These are phyloP conservation scores for Coemansia sp. DNA, from an alignment of 192 early-diverging fungal genomes.

Conservation along the genomic window DNA sequence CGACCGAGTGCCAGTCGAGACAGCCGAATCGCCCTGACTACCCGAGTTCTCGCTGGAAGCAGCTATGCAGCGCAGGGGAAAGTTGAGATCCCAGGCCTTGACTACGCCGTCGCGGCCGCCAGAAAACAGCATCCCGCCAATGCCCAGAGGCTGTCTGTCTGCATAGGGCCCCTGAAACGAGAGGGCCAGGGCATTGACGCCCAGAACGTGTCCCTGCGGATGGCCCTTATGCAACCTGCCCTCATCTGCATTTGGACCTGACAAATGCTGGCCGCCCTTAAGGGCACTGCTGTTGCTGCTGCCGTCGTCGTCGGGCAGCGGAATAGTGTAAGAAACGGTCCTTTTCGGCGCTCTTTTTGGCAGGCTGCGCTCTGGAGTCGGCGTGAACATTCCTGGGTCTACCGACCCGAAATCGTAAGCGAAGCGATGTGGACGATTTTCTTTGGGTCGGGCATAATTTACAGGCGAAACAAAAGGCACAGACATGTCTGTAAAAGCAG, in stretches of 20 bases:
- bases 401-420: constrained; percentile 53
- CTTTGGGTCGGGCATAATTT: constrained; percentile 41
- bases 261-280: background rate
- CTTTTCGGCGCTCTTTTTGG: constrained; percentile 48
- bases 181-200: constrained; percentile 83
- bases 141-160: background rate
- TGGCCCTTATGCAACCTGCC: constrained; percentile 1
- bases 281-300: background rate
- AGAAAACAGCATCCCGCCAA: constrained; percentile 75
- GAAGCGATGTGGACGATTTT: constrained; percentile 49
- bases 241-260: constrained; percentile 9
- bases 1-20: background rate
- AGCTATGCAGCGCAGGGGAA: constrained; percentile 15
- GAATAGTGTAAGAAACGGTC: constrained; percentile 47
- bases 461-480: constrained; percentile 28
- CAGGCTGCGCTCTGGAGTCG: constrained; percentile 32
- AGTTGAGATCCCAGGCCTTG: constrained; percentile 75
- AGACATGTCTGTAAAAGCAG: constrained; percentile 21
- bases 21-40: background rate
- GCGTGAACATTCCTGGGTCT: constrained; percentile 54
- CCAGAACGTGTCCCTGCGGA: constrained; percentile 68
- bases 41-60: background rate
- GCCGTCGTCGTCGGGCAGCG: constrained; percentile 21
- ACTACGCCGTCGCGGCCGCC: constrained; percentile 88
- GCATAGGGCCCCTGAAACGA: constrained; percentile 8